A percentile compares a stretch with the other conserved stretches of the same genome.
Evolutionary conservation across 2,329 filamentous ascomycete genomes (phyloP).

Genomic region (Graphium sp.): DNA sequence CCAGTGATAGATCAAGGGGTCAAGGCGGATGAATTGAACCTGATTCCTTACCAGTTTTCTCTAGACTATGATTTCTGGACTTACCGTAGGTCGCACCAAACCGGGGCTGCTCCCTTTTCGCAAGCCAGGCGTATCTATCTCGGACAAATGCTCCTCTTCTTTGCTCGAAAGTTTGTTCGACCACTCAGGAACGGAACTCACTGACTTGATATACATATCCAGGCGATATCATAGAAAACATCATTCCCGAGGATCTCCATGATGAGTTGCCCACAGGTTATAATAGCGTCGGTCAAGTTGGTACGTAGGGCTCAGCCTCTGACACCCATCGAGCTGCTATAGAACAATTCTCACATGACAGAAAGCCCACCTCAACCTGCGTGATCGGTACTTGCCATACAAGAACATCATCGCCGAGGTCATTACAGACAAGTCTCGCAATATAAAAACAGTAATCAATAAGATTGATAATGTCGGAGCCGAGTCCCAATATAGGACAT

Average conservation of each 20-base stretch:
- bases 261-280: conserved; percentile 76
- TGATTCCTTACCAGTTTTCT: conserved; percentile 60
- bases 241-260: conserved; percentile 65
- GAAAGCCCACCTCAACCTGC: conserved; percentile 83
- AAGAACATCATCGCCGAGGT: conserved; percentile 75
- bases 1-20: conserved; percentile 50
- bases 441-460: conserved; percentile 81
- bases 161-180: not conserved
- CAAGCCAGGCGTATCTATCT: not conserved
- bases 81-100: conserved; percentile 40
- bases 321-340: too few species aligned
- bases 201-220: conserved; percentile 9
- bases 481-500: conserved; percentile 77
- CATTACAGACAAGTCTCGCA: conserved; percentile 74
- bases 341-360: conserved; percentile 5
- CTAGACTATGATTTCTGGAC: conserved; percentile 79
- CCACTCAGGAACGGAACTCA: too few species aligned
- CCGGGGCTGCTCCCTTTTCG: not conserved
- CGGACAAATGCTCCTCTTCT: not conserved
- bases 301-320: conserved; percentile 24
- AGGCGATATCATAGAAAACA: conserved; percentile 70
- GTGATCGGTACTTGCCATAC: conserved; percentile 68
- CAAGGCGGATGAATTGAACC: conserved; percentile 45
- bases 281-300: conserved; percentile 75
- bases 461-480: conserved; percentile 80